Percentiles rank a stretch among this genome's conserved stretches.
phyloP scores from a whole-genome alignment of 2,329 filamentous ascomycete genomes.

The Passalora sequoiae region DNA sequence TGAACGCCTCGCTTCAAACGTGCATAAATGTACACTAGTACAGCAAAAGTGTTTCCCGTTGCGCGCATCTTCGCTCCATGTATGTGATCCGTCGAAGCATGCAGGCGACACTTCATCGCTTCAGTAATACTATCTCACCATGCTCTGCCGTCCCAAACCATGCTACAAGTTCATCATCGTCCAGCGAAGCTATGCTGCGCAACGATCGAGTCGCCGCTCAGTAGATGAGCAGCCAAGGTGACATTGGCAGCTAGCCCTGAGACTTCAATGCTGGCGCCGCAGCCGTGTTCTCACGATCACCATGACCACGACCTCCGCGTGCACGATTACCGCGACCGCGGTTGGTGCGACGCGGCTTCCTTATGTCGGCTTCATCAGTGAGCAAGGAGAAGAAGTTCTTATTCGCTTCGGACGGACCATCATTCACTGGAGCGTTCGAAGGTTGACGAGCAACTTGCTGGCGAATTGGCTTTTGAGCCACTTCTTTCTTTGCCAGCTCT shows the following conservation, averaged over 20 bases:
- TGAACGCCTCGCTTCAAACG: slow-evolving; percentile 1
- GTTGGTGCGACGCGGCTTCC: not conserved
- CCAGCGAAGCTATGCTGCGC: not conserved
- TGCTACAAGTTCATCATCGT: not conserved
- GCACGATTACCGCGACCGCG: not conserved
- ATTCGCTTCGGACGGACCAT: not conserved
- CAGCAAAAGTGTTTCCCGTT: not conserved
- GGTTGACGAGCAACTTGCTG: slow-evolving; percentile 3
- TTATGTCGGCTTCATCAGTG: not conserved
- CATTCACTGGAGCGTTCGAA: slow-evolving; percentile 3
- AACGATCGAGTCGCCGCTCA: not conserved
- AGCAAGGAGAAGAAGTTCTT: slow-evolving; percentile 2
- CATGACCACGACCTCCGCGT: not conserved
- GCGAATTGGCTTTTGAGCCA: slow-evolving; percentile 4
- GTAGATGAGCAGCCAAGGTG: not conserved
- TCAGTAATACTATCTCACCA: too few species aligned
- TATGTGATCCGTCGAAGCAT: not conserved
- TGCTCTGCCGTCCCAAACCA: not conserved
- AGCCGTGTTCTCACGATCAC: not conserved
- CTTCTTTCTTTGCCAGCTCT: not conserved
- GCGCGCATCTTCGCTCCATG: not conserved
- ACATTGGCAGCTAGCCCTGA: not conserved
- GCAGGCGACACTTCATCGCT: not conserved
- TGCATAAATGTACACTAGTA: slow-evolving; percentile 1
- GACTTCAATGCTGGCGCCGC: not conserved